phyloP scores from a whole-genome alignment of 1,139 yeast species.

The Hansenula sp. region DNA sequence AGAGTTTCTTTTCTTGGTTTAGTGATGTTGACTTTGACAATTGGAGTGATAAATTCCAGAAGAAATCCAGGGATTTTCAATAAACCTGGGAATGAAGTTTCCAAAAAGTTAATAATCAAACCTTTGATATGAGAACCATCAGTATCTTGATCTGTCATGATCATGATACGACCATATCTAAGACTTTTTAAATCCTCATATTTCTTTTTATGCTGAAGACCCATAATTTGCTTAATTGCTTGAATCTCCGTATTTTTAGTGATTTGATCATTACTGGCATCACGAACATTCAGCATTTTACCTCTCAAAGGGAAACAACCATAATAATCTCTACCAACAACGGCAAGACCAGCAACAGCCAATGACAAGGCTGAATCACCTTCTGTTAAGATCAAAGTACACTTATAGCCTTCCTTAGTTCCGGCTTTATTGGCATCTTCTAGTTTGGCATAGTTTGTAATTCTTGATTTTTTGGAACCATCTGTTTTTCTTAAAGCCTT shows the following conservation, averaged over 20 bases:
- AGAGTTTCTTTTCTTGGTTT: slow-evolving; percentile 61
- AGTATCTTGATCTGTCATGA: slow-evolving; percentile 99
- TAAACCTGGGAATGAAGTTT: slow-evolving; percentile 92
- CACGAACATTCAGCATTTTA: slow-evolving; percentile 91
- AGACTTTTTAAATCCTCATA: slow-evolving; percentile 72
- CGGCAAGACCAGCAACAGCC: slow-evolving; percentile 93
- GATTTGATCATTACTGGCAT: slow-evolving; percentile 92
- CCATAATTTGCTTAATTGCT: slow-evolving; percentile 93
- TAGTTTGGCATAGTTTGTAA: slow-evolving; percentile 84
- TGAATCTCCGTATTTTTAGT: slow-evolving; percentile 91
- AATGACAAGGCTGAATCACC: slow-evolving; percentile 95
- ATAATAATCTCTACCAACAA: slow-evolving; percentile 91
- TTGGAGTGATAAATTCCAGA: slow-evolving; percentile 94
- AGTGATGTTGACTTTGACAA: slow-evolving; percentile 81
- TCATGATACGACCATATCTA: slow-evolving; percentile 96
- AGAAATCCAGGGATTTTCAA: slow-evolving; percentile 88
- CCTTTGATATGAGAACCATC: slow-evolving; percentile 99
- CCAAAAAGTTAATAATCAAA: slow-evolving; percentile 86
- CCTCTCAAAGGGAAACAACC: slow-evolving; percentile 97
- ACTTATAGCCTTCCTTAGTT: slow-evolving; percentile 84
- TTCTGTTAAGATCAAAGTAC: slow-evolving; percentile 92
- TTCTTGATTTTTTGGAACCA: slow-evolving; percentile 78
- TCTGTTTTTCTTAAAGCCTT: slow-evolving; percentile 88
- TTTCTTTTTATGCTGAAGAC: slow-evolving; percentile 86
- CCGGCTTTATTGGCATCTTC: slow-evolving; percentile 98